Conservation (phyloP, 495 filamentous ascomycete species). For the Hypoxylon perforatum region DNA sequence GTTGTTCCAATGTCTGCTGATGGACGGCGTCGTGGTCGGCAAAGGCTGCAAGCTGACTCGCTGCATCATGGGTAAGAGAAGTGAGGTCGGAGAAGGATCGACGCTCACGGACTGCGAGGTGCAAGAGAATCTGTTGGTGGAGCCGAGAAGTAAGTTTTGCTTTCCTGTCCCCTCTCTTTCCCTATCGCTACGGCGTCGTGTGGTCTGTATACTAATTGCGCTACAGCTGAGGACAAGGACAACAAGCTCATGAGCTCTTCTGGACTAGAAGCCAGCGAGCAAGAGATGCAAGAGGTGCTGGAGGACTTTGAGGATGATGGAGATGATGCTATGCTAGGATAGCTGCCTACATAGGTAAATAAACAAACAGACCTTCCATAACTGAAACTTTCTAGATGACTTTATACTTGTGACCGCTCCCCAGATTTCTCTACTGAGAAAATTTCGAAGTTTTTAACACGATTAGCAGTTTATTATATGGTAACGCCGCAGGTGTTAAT, state of each 20-base stretch:
- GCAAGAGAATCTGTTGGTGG: slow-evolving; percentile 84
- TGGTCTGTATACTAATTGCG: slow-evolving; percentile 28
- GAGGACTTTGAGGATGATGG: slow-evolving; percentile 48
- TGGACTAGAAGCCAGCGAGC: slow-evolving; percentile 71
- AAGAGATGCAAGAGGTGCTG: slow-evolving; percentile 58
- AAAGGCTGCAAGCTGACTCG: slow-evolving; percentile 80
- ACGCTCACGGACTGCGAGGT: slow-evolving; percentile 88
- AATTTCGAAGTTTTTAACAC: too few species aligned
- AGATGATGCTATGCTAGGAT: slow-evolving; percentile 25
- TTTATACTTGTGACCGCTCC: too few species aligned
- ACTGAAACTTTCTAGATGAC: too few species aligned
- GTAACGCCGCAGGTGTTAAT: too few species aligned
- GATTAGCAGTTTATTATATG: too few species aligned
- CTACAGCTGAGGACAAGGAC: slow-evolving; percentile 77
- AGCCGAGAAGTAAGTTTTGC: slow-evolving; percentile 79
- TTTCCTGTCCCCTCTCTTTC: neutral
- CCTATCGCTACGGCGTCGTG: slow-evolving; percentile 13
- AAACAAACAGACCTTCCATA: too few species aligned
- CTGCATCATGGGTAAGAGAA: slow-evolving; percentile 81
- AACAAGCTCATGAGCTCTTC: slow-evolving; percentile 89
- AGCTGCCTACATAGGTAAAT: neutral
- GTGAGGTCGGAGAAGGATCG: slow-evolving; percentile 79
- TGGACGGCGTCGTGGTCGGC: slow-evolving; percentile 88
- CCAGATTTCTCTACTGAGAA: too few species aligned
- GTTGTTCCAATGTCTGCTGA: slow-evolving; percentile 82